Percentiles rank a stretch among this genome's conserved stretches.
Conservation (phyloP, 2,329 filamentous ascomycete species). For the Pseudodiploospora longispora region DNA sequence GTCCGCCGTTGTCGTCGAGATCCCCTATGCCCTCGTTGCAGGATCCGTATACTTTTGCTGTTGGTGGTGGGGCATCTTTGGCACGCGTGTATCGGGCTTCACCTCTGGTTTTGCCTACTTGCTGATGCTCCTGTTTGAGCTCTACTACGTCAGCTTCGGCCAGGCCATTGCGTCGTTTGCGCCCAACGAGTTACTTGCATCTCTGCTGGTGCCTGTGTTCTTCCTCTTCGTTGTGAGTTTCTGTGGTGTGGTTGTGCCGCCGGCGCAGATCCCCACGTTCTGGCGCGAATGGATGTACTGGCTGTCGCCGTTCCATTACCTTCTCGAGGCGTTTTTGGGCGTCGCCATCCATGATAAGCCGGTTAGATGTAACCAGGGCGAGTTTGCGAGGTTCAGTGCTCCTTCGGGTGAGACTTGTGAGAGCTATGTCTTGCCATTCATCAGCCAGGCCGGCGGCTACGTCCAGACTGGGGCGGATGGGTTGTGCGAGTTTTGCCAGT, state of each 20-base stretch:
- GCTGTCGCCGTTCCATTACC: slow-evolving; percentile 60
- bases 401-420: slow-evolving; percentile 53
- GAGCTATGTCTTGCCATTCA: slow-evolving; percentile 48
- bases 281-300: slow-evolving; percentile 61
- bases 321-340: slow-evolving; percentile 54
- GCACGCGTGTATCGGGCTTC: slow-evolving; percentile 43
- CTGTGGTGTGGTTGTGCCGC: slow-evolving; percentile 62
- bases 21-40: slow-evolving; percentile 60
- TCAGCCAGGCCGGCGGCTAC: slow-evolving; percentile 49
- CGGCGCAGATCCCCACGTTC: slow-evolving; percentile 48
- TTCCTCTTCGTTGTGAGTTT: slow-evolving; percentile 64
- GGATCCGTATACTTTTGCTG: slow-evolving; percentile 42
- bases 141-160: slow-evolving; percentile 57
- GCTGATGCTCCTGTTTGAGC: slow-evolving; percentile 56
- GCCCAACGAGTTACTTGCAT: slow-evolving; percentile 59
- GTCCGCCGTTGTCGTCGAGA: slow-evolving; percentile 57
- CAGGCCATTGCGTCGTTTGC: slow-evolving; percentile 60
- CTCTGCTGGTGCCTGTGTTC: slow-evolving; percentile 58
- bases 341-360: slow-evolving; percentile 46
- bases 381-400: slow-evolving; percentile 52
- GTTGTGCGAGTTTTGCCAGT: slow-evolving; percentile 58
- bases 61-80: slow-evolving; percentile 50
- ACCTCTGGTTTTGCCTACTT: slow-evolving; percentile 55
- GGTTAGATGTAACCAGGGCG: slow-evolving; percentile 45
- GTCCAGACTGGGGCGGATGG: slow-evolving; percentile 47